phyloP scores from a whole-genome alignment of 2,329 filamentous ascomycete species.

The Monosporascus sp. region DNA sequence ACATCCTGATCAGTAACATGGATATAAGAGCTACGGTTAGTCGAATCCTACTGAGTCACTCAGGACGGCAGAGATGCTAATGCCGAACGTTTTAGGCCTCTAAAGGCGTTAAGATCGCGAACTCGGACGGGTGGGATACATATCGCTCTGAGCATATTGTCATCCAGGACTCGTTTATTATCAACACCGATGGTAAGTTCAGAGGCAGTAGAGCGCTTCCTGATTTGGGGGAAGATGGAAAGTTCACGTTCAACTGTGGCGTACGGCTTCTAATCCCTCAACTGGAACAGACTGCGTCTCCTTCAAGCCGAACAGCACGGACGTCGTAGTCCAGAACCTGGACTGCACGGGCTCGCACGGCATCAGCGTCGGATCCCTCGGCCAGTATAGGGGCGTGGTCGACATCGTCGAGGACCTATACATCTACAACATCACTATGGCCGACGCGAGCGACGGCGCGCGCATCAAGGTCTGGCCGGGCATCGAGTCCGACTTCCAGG shows the following conservation, averaged over 20 bases:
- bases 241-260: background rate
- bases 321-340: slow-evolving; percentile 63
- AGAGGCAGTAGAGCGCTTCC: background rate
- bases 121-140: slow-evolving; percentile 63
- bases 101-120: slow-evolving; percentile 40
- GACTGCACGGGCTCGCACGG: slow-evolving; percentile 66
- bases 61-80: background rate
- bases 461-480: slow-evolving; percentile 73
- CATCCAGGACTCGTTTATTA: slow-evolving; percentile 60
- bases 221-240: background rate
- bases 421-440: slow-evolving; percentile 55
- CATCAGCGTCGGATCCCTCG: slow-evolving; percentile 66
- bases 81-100: background rate
- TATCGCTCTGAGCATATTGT: slow-evolving; percentile 57
- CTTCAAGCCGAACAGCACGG: slow-evolving; percentile 69
- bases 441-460: slow-evolving; percentile 58
- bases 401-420: slow-evolving; percentile 68
- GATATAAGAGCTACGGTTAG: slow-evolving; percentile 44
- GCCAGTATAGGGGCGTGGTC: slow-evolving; percentile 58
- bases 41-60: background rate
- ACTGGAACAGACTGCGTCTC: slow-evolving; percentile 54
- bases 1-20: slow-evolving; percentile 60
- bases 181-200: slow-evolving; percentile 53
- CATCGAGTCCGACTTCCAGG: slow-evolving; percentile 46
- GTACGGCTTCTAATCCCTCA: slow-evolving; percentile 4